These are phyloP conservation scores for Penicillium sp. DNA, from an alignment of 2,329 filamentous ascomycete species.

Conservation along the genomic window DNA sequence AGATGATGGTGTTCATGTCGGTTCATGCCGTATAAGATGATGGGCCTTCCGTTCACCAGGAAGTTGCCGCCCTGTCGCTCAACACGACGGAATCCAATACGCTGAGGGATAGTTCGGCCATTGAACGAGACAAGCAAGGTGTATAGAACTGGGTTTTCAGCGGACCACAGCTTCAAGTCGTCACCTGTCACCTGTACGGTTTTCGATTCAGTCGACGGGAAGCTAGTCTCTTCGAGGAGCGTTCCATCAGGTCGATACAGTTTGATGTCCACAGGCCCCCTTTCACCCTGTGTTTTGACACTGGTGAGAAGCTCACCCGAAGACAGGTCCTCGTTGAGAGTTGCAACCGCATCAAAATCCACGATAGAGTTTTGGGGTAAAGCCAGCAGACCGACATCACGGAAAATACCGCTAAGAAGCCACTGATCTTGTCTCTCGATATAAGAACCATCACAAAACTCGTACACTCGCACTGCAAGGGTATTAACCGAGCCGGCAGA, in stretches of 20 bases:
- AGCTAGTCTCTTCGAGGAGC: constrained; percentile 3
- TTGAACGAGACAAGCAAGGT: constrained; percentile 51
- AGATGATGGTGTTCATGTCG: constrained; percentile 73
- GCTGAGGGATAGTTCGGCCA: constrained; percentile 46
- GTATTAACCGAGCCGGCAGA: constrained; percentile 52
- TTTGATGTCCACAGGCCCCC: constrained; percentile 45
- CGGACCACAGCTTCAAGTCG: constrained; percentile 71
- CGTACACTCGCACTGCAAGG: constrained; percentile 70
- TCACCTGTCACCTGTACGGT: constrained; percentile 38
- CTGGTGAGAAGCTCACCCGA: constrained; percentile 44
- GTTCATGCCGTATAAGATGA: constrained; percentile 70
- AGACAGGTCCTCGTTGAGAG: constrained; percentile 15
- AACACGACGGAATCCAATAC: constrained; percentile 68
- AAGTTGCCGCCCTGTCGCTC: constrained; percentile 61
- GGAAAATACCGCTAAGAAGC: constrained; percentile 62
- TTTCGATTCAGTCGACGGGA: constrained; percentile 1
- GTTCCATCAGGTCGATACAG: constrained; percentile 3
- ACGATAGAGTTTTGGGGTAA: constrained; percentile 52
- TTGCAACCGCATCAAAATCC: constrained; percentile 60
- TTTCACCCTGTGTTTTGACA: constrained; percentile 61
- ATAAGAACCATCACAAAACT: constrained; percentile 72
- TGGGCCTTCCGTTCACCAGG: constrained; percentile 66
- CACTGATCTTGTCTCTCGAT: constrained; percentile 74
- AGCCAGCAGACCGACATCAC: constrained; percentile 67
- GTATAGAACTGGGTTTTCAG: constrained; percentile 70